Conservation (phyloP, 495 filamentous ascomycete genomes). For the Xylaria bambusicola region DNA sequence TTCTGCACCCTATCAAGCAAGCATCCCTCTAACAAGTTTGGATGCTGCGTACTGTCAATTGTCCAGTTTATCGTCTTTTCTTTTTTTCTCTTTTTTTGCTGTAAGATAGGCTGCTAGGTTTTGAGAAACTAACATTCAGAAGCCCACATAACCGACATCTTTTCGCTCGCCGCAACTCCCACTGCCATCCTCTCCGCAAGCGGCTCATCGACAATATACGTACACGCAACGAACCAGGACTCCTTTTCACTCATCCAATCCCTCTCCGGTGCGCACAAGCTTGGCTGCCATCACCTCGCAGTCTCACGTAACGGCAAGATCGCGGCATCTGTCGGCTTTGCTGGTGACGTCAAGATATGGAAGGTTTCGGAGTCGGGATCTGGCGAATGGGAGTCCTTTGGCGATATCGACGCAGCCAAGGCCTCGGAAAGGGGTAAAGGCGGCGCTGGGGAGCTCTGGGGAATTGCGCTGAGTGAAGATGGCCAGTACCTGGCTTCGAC, state of each 20-base stretch:
- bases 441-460: conserved; percentile 75
- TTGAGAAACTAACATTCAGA: conserved; percentile 1
- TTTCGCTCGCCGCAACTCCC: conserved; percentile 79
- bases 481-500: conserved; percentile 81
- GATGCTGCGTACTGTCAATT: too few relatives aligned
- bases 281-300: conserved; percentile 86
- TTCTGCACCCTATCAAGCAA: not conserved
- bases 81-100: too few relatives aligned
- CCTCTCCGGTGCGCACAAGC: conserved; percentile 71
- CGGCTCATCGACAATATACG: conserved; percentile 74
- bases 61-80: too few relatives aligned
- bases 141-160: conserved; percentile 90
- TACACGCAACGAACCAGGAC: conserved; percentile 69
- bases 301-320: conserved; percentile 67
- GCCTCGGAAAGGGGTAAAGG: conserved; percentile 36
- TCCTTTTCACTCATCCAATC: conserved; percentile 77
- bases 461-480: conserved; percentile 77
- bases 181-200: conserved; percentile 77
- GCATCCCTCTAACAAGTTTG: not conserved
- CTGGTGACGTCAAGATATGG: conserved; percentile 85
- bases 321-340: conserved; percentile 84
- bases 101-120: conserved; percentile 11
- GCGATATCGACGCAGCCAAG: conserved; percentile 35
- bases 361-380: conserved; percentile 48
- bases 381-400: conserved; percentile 53